Evolutionary conservation across 2,329 filamentous ascomycete species (phyloP), one percentile per base, ranked within the genome.

Genomic region (Phialocephala sp.): DNA sequence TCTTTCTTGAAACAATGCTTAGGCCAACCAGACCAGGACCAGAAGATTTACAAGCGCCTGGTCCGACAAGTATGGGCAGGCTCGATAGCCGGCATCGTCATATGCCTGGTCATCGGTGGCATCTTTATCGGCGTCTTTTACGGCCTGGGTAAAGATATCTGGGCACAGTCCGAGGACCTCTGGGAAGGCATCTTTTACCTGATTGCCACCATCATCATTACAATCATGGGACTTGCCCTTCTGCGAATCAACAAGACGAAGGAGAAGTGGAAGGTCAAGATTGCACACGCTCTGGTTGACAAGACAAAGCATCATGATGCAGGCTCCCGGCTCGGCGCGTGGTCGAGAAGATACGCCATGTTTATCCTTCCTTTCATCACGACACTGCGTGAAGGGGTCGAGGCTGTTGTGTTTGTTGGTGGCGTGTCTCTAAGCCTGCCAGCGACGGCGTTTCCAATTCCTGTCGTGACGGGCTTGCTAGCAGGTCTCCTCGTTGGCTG

Each of bases 231-330:
- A 32, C 89, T 87, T 35, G 91, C 90, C 6, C 85, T 95, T 41
- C 85, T 96, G 9, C 88, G 92, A 22, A 84, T 95, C 63, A 90
- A 87, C 70, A 94, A 93, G 78, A 85, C 93, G 76, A 90, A 92
- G 76, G 88, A 90, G 68, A 94, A 94, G 79, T 95, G 92, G 92
- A 85, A 87, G n/a, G 80, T 89, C 71, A 94, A 94, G 84, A 85
- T 95, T 27, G 85, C 89, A 32, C 85, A 85, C 72, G 87, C 91
- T 2, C 79, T 94, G 36, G 81, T 83, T 27, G 81, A 72, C 41
- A 73, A 77, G 20, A 75, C 75, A 14, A 76, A 72, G 43, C 75
- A 76, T 20, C 75, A 76, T 14, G 77, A 76, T 14, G 72, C 77
- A 4, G 76, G 76, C 2, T 79, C 76, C 11, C 15, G 37, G 37